Conservation (phyloP, 2,329 filamentous ascomycete genomes). For the Didymella segeticola region DNA sequence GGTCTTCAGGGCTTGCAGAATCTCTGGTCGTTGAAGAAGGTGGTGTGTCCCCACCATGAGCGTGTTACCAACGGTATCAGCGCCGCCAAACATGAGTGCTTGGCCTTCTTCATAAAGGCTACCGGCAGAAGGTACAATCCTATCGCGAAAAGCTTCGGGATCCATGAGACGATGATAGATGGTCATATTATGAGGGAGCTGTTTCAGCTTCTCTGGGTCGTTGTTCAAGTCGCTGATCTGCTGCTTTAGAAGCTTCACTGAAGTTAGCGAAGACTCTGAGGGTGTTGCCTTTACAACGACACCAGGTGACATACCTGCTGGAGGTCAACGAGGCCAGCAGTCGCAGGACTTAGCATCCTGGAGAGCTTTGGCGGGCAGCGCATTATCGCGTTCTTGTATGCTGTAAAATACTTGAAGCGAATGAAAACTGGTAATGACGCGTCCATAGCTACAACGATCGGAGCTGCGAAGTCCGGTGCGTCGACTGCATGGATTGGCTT, state of each 20-base stretch:
- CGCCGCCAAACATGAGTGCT: constrained; percentile 56
- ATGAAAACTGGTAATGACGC: constrained; percentile 44
- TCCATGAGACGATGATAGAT: constrained; percentile 49
- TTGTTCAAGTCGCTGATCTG: constrained; percentile 43
- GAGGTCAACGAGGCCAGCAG: constrained; percentile 49
- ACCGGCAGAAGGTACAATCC: constrained; percentile 38
- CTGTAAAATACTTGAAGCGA: constrained; percentile 51
- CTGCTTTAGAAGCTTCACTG: constrained; percentile 31
- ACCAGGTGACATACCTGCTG: constrained; percentile 28
- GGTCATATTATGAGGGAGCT: constrained; percentile 47
- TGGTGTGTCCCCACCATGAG: constrained; percentile 53
- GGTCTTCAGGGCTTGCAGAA: constrained; percentile 44
- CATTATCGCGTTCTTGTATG: constrained; percentile 48
- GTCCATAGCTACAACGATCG: constrained; percentile 53
- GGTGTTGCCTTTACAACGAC: not conserved
- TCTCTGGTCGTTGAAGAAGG: constrained; percentile 45
- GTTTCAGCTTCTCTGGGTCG: constrained; percentile 40
- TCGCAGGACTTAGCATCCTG: constrained; percentile 46
- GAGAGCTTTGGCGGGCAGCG: constrained; percentile 48
- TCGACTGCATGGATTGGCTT: constrained; percentile 50
- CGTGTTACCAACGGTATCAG: constrained; percentile 54
- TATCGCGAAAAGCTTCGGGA: constrained; percentile 40
- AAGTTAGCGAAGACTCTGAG: not conserved
- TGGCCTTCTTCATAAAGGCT: constrained; percentile 55
- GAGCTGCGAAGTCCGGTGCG: constrained; percentile 50